phyloP scores from a whole-genome alignment of 257 asterid species.

The Euphrasia confusa region DNA sequence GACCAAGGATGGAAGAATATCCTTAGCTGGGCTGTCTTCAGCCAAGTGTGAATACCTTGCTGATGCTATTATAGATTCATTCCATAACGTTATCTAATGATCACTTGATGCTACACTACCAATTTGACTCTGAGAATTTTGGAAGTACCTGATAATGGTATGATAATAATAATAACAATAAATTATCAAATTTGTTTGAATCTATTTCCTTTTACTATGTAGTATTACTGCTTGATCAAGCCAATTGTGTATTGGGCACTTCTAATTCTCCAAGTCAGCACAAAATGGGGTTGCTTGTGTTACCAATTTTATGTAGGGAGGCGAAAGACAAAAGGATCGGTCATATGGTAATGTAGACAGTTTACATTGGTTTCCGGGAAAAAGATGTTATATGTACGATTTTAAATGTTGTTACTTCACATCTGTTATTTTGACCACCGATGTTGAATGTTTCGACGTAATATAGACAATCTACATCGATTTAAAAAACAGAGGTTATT shows the following conservation, averaged over 20 bases:
- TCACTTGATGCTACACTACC: background rate
- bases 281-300: background rate
- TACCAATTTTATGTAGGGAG: background rate
- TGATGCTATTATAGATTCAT: conserved; percentile 88
- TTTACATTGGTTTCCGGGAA: no score
- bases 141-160: conserved; percentile 15
- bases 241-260: background rate
- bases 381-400: no score
- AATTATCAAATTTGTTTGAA: background rate
- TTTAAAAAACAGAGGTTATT: no score
- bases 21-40: conserved; percentile 86
- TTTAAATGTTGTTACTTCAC: no score
- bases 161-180: background rate
- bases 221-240: background rate
- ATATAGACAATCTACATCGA: no score
- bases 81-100: conserved; percentile 60
- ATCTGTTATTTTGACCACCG: no score
- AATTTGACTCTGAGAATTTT: background rate
- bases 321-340: background rate
- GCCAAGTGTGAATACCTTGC: conserved; percentile 95
- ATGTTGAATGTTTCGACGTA: no score
- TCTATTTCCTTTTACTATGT: background rate
- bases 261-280: background rate
- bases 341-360: no score
- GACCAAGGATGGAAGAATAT: conserved; percentile 96